Percentiles rank a stretch among this genome's conserved stretches.
phyloP scores from a whole-genome alignment of 202 grass and related monocot genomes.

The Miscanthus sacchariflorus region DNA sequence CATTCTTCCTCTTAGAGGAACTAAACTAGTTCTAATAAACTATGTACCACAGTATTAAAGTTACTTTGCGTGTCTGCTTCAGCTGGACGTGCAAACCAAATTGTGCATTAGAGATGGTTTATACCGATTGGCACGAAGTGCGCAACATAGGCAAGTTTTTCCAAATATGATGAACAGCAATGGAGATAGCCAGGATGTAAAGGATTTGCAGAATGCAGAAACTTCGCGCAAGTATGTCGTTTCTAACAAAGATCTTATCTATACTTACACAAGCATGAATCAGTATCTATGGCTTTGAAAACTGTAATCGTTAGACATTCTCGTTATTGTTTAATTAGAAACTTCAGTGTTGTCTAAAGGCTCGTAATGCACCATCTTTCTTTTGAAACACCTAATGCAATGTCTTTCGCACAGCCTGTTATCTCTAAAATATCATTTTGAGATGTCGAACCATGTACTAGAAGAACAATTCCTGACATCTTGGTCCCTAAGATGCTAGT shows the following conservation, averaged over 20 bases:
- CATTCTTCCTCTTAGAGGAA: slow-evolving; percentile 28
- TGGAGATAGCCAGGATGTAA: slow-evolving; percentile 57
- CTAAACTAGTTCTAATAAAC: slow-evolving; percentile 36
- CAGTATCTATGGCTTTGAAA: slow-evolving; percentile 19
- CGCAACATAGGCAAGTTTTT: slow-evolving; percentile 66
- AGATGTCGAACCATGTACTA: slow-evolving; percentile 6
- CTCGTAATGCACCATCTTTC: slow-evolving; percentile 4
- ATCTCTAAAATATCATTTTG: background rate
- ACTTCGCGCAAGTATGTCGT: slow-evolving; percentile 54
- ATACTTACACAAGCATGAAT: slow-evolving; percentile 8
- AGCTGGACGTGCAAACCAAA: slow-evolving; percentile 91
- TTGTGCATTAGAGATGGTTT: slow-evolving; percentile 91
- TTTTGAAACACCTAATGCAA: background rate
- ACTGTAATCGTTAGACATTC: background rate
- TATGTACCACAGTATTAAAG: slow-evolving; percentile 36
- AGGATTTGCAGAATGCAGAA: slow-evolving; percentile 53
- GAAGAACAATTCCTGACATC: background rate
- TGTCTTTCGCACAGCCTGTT: background rate
- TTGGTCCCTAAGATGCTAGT: background rate
- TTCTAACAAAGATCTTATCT: slow-evolving; percentile 35
- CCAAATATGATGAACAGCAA: slow-evolving; percentile 51
- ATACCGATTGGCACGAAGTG: slow-evolving; percentile 87
- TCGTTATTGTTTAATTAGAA: slow-evolving; percentile 10
- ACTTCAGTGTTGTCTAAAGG: background rate
- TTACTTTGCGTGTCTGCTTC: slow-evolving; percentile 47